Evolutionary conservation across 352 stramenopile species (phyloP).

Genomic region (Phytophthora megakarya): DNA sequence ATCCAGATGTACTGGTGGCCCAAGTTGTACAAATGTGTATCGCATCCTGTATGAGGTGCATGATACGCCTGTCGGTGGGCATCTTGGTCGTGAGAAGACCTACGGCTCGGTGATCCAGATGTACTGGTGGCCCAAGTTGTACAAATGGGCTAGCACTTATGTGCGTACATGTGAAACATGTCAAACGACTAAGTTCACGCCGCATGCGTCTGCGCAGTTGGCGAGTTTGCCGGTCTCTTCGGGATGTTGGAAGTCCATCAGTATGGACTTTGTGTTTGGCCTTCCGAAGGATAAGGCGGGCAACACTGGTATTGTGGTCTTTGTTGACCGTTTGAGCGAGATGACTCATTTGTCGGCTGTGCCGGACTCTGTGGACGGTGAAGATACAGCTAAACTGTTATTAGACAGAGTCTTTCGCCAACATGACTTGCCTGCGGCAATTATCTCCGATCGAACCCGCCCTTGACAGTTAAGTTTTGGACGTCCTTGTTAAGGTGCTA

Average conservation of each 20-base stretch:
- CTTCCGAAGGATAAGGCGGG: background rate
- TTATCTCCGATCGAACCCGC: background rate
- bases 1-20: constrained; percentile 14
- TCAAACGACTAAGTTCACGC: background rate
- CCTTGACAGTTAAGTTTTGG: constrained; percentile 1
- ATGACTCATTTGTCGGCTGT: constrained; percentile 12
- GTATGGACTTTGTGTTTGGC: constrained; percentile 7
- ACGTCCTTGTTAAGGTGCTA: too few species aligned
- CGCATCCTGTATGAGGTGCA: constrained; percentile 19
- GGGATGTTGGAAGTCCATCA: background rate
- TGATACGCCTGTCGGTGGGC: constrained; percentile 1
- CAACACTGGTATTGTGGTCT: constrained; percentile 4
- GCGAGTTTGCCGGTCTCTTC: background rate
- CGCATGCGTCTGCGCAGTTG: background rate
- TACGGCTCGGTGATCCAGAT: background rate
- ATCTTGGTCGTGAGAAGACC: constrained; percentile 31
- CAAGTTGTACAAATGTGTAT: constrained; percentile 36
- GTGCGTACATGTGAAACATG: constrained; percentile 9
- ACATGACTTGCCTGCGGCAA: background rate
- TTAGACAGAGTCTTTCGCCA: constrained; percentile 5
- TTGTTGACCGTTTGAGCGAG: constrained; percentile 13
- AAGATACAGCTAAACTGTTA: constrained; percentile 1
- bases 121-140: constrained; percentile 31
- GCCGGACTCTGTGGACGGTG: background rate
- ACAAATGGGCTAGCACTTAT: constrained; percentile 27